Evolutionary conservation across 148 eudicot genomes (phyloP).

Genomic region (Diospyros kaki): DNA sequence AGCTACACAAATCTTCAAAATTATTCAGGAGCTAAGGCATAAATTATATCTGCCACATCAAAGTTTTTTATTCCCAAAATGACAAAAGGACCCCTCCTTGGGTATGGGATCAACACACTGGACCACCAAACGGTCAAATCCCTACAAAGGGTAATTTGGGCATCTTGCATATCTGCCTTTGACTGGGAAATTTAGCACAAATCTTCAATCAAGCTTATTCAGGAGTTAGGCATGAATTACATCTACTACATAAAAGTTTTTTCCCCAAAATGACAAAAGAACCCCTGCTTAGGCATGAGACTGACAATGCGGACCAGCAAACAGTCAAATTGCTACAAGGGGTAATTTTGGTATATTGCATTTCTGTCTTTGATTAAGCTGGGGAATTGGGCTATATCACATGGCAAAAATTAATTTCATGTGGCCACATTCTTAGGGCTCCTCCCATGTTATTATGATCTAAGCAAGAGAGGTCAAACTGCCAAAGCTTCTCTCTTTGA

Average conservation of each 20-base stretch:
- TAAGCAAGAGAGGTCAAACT: constrained; percentile 26
- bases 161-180: constrained; percentile 5
- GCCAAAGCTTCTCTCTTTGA: constrained; percentile 29
- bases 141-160: constrained; percentile 30
- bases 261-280: constrained; percentile 16
- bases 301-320: constrained; percentile 17
- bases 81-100: constrained; percentile 24
- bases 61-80: constrained; percentile 18
- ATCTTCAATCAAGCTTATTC: constrained; percentile 20
- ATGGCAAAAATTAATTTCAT: constrained; percentile 55
- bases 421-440: constrained; percentile 57
- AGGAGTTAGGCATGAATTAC: constrained; percentile 13
- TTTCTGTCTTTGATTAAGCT: constrained; percentile 27
- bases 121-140: constrained; percentile 14
- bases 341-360: constrained; percentile 26
- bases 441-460: constrained; percentile 48
- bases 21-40: constrained; percentile 11
- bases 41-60: constrained; percentile 20
- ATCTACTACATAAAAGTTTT: constrained; percentile 13
- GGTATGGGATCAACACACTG: constrained; percentile 6
- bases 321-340: constrained; percentile 11
- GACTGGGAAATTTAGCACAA: constrained; percentile 26
- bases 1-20: constrained; percentile 33
- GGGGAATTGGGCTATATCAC: constrained; percentile 50
- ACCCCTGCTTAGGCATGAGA: constrained; percentile 16